These are phyloP conservation scores for Mortierella sp. DNA, from an alignment of 371 early-diverging fungal genomes.

Conservation along the genomic window DNA sequence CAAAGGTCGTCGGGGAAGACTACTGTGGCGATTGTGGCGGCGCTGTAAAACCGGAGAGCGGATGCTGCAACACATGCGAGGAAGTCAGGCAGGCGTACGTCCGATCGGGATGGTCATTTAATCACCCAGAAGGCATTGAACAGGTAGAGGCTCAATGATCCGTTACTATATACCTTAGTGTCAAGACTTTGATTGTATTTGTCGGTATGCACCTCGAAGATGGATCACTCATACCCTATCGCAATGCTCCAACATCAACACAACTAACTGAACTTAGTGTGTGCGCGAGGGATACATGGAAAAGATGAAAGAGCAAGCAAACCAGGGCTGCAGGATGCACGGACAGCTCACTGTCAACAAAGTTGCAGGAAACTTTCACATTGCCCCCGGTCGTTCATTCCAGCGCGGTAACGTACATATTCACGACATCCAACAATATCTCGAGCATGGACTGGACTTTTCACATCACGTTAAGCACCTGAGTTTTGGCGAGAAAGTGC, in stretches of 20 bases:
- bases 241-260: too few species aligned
- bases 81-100: slow-evolving; percentile 91
- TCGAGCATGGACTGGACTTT: slow-evolving; percentile 77
- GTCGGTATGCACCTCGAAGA: too few species aligned
- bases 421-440: slow-evolving; percentile 80
- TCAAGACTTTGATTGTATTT: too few species aligned
- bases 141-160: slow-evolving; percentile 72
- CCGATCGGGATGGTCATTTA: slow-evolving; percentile 85
- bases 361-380: slow-evolving; percentile 92
- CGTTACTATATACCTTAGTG: too few species aligned
- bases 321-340: slow-evolving; percentile 91
- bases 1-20: slow-evolving; percentile 57
- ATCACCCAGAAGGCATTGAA: slow-evolving; percentile 78
- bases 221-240: background rate
- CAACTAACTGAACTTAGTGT: too few species aligned
- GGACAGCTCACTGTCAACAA: slow-evolving; percentile 91
- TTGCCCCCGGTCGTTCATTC: slow-evolving; percentile 93
- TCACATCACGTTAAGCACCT: slow-evolving; percentile 87
- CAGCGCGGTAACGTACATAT: slow-evolving; percentile 83
- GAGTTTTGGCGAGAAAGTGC: slow-evolving; percentile 79
- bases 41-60: slow-evolving; percentile 69
- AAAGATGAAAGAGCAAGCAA: slow-evolving; percentile 78
- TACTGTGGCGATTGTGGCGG: slow-evolving; percentile 96
- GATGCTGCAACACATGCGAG: slow-evolving; percentile 97
- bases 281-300: slow-evolving; percentile 86